Evolutionary conservation across 208 protist species (phyloP).

Genomic region (Angomonas ambiguus): DNA sequence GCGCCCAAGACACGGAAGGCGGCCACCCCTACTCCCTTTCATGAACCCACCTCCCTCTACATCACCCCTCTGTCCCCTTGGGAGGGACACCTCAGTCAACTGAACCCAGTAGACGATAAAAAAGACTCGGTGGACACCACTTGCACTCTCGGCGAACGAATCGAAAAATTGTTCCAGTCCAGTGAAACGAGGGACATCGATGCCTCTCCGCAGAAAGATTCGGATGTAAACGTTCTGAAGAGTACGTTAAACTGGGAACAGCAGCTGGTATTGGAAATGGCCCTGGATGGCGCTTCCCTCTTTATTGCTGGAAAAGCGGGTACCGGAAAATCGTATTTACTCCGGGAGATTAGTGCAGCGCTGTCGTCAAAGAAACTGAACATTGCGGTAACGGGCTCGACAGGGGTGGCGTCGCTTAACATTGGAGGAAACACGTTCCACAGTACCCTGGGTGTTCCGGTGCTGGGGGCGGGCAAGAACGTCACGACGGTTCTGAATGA

Average conservation of each 20-base stretch:
- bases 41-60: neutral
- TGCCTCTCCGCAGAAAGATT: too few relatives aligned
- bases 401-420: conserved; percentile 60
- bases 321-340: conserved; percentile 63
- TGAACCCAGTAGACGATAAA: neutral
- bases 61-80: neutral
- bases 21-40: neutral
- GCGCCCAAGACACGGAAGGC: neutral
- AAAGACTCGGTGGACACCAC: neutral
- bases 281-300: conserved; percentile 44
- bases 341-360: conserved; percentile 26
- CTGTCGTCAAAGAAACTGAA: conserved; percentile 21
- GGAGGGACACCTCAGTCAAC: neutral
- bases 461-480: conserved; percentile 5
- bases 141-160: neutral
- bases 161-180: neutral
- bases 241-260: conserved; percentile 29
- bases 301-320: conserved; percentile 74
- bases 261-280: conserved; percentile 24
- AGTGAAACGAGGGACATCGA: neutral
- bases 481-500: conserved; percentile 1
- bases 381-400: conserved; percentile 59
- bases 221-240: too few relatives aligned
- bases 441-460: conserved; percentile 54
- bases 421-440: conserved; percentile 79